phyloP scores from a whole-genome alignment of 352 stramenopile species.

The Pythium phragmitis region DNA sequence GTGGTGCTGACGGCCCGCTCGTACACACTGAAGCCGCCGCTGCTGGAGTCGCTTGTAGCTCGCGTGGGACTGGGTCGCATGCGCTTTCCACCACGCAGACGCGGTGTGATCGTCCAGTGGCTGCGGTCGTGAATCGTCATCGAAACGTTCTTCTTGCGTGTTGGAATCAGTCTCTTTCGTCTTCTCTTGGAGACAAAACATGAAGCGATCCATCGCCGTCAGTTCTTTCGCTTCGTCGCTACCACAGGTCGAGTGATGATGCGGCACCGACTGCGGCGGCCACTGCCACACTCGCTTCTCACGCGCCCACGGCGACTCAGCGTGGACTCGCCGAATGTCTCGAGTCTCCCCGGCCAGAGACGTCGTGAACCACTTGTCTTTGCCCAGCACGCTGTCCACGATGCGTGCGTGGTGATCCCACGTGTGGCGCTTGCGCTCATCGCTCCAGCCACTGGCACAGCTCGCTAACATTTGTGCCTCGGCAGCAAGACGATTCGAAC shows the following conservation, averaged over 20 bases:
- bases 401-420: conserved; percentile 42
- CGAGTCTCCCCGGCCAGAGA: conserved; percentile 38
- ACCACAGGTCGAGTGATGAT: not conserved
- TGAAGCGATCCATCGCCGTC: conserved; percentile 35
- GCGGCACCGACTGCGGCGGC: conserved; percentile 20
- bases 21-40: conserved; percentile 4
- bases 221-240: not conserved
- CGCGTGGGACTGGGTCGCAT: conserved; percentile 32
- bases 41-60: conserved; percentile 16
- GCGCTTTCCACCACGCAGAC: conserved; percentile 59
- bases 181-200: conserved; percentile 34
- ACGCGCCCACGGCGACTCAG: conserved; percentile 45
- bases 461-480: conserved; percentile 15
- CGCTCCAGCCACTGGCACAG: conserved; percentile 14
- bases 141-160: conserved; percentile 6
- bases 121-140: not conserved
- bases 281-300: conserved; percentile 52
- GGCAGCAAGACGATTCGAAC: not conserved
- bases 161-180: conserved; percentile 6
- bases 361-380: conserved; percentile 52
- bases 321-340: conserved; percentile 47
- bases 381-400: conserved; percentile 34
- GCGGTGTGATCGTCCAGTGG: conserved; percentile 35
- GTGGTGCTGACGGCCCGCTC: not conserved
- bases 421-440: conserved; percentile 27